phyloP scores from a whole-genome alignment of 2,329 filamentous ascomycete genomes.

The Calonectria naviculata region DNA sequence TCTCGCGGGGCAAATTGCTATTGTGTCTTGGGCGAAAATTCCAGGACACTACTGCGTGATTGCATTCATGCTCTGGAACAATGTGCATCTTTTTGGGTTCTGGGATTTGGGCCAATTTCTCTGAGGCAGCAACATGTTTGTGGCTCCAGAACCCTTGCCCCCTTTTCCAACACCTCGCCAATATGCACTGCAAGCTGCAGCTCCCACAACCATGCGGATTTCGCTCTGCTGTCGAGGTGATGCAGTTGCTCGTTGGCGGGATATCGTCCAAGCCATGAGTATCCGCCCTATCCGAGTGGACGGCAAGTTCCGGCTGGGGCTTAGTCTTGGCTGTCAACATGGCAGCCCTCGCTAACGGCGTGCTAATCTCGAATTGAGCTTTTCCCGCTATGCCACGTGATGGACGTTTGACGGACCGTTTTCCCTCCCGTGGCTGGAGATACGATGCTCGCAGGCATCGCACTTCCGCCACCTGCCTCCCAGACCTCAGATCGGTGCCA shows the following conservation, averaged over 20 bases:
- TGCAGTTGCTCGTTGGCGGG: background rate
- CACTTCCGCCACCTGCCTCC: background rate
- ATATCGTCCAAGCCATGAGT: background rate
- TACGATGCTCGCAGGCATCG: background rate
- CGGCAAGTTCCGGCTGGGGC: slow-evolving; percentile 6
- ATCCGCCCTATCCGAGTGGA: background rate
- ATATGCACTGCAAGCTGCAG: background rate
- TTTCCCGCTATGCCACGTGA: slow-evolving; percentile 7
- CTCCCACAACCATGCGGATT: background rate
- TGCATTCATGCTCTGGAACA: background rate
- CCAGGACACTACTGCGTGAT: background rate
- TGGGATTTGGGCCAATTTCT: background rate
- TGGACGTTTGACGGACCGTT: background rate
- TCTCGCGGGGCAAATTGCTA: background rate
- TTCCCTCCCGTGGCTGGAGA: background rate
- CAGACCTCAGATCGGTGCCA: background rate
- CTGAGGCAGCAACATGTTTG: background rate
- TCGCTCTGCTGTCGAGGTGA: background rate
- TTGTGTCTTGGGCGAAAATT: background rate
- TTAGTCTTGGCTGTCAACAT: background rate
- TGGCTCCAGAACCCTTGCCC: background rate
- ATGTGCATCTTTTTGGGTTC: background rate
- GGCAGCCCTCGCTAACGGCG: background rate
- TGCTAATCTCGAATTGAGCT: slow-evolving; percentile 7
- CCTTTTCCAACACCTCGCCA: background rate